Conservation (phyloP, 768 basidiomycete genomes). For the Strobilomyces confusus region DNA sequence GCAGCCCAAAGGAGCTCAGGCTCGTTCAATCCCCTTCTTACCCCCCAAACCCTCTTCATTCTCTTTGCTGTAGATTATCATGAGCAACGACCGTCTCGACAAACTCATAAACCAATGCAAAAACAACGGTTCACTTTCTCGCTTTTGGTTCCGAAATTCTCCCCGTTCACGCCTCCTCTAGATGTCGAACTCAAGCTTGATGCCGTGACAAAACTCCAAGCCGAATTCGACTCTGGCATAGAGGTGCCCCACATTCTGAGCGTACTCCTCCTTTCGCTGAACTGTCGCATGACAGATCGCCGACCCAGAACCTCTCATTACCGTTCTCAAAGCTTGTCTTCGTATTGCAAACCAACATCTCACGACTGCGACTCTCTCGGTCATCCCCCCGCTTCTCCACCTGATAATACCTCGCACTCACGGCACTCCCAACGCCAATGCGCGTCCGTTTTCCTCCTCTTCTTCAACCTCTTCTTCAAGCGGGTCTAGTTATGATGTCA, state of each 20-base stretch:
- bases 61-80: constrained; percentile 30
- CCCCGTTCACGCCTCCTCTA: constrained; percentile 28
- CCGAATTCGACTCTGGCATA: constrained; percentile 63
- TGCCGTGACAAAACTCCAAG: constrained; percentile 73
- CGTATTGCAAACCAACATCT: constrained; percentile 81
- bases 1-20: constrained; percentile 12
- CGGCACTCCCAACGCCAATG: constrained; percentile 23
- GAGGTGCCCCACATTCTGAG: constrained; percentile 47
- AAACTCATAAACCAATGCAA: constrained; percentile 63
- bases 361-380: constrained; percentile 69
- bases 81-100: constrained; percentile 56
- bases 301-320: constrained; percentile 69
- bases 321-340: constrained; percentile 67
- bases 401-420: constrained; percentile 48
- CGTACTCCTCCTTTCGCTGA: constrained; percentile 13
- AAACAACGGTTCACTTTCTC: constrained; percentile 48
- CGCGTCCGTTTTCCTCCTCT: constrained; percentile 46
- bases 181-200: constrained; percentile 82
- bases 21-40: constrained; percentile 15
- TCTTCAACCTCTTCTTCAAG: constrained; percentile 47
- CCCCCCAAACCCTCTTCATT: constrained; percentile 9
- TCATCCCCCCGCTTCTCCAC: constrained; percentile 62
- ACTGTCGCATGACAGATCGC: constrained; percentile 46
- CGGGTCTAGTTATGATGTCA: constrained; percentile 45
- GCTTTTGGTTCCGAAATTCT: constrained; percentile 3